Evolutionary conservation across 2,329 filamentous ascomycete genomes (phyloP).

Genomic region (Colletotrichum cuscutae): DNA sequence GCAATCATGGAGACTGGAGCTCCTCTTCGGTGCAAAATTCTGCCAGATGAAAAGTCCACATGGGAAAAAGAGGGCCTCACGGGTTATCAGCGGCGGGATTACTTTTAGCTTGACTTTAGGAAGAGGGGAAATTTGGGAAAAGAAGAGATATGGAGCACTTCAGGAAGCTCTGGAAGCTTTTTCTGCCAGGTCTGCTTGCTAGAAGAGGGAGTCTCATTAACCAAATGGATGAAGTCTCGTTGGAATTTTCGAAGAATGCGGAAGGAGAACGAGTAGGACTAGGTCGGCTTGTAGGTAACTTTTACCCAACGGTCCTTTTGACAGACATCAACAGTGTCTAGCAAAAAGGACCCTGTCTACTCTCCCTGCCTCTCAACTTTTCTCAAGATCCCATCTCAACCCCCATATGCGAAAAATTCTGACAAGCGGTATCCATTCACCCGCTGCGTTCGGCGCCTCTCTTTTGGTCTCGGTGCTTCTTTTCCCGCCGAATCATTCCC

Average conservation of each 20-base stretch:
- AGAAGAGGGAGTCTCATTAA: neutral
- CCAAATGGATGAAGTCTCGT: neutral
- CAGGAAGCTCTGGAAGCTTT: too few relatives aligned
- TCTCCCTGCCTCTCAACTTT: neutral
- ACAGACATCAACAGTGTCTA: neutral
- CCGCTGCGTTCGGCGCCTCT: conserved; percentile 1
- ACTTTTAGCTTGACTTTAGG: too few relatives aligned
- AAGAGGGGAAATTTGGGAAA: too few relatives aligned
- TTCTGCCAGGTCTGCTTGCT: neutral
- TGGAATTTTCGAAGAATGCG: neutral
- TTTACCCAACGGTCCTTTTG: neutral
- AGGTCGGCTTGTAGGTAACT: neutral
- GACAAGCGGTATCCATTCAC: conserved; percentile 6
- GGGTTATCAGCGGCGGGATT: conserved; percentile 1
- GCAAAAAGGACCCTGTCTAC: conserved; percentile 6
- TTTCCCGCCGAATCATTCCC: neutral
- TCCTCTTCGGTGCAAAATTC: conserved; percentile 9
- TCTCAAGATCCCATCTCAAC: neutral
- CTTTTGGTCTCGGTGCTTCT: neutral
- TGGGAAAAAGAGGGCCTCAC: neutral
- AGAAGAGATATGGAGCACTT: neutral
- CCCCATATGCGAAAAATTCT: neutral
- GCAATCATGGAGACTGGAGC: neutral
- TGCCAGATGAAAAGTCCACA: neutral
- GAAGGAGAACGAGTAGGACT: neutral